Evolutionary conservation across 2,329 filamentous ascomycete genomes (phyloP), one percentile per base, ranked within the genome.

Genomic region (Magnaporthiopsis poae): DNA sequence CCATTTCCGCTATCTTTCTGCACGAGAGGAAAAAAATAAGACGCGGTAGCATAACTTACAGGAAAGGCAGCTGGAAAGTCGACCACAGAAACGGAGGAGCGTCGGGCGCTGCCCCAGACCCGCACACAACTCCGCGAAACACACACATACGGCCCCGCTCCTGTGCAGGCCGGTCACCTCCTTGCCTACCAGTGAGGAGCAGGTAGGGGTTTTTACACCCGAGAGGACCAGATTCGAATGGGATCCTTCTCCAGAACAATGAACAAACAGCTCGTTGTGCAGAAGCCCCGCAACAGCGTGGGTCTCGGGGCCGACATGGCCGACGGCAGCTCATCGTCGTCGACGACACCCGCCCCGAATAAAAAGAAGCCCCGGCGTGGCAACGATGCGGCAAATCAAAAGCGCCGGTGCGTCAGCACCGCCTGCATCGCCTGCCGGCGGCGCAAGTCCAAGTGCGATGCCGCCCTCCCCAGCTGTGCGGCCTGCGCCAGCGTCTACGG

Each of bases 401-500:
- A 93, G 76, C 83, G 90, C 69, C 84, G 90, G 71, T 93, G 90
- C 75, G 89, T 94, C 67, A 92, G 89, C 77, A 93, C 89, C n/a
- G 90, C 90, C 12, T 65, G 64, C 29, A 86, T 93, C 73, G 90
- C 90, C 25, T 94, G 90, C 75, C 85, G 90, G 27, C 87, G 87
- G 74, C 82, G 90, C 70, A 94, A 94, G 73, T 91, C 88, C 63
- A 94, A 93, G 84, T 98, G 94, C 77, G 94, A 98, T 77, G 94
- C 94, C 68, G 93, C 92, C 66, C 82, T 90, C 5, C 94, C 94
- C 7, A 93, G 91, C 72, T 98, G 95, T 75, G 94, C 94, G 9
- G 94, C 95, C n/a, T 99, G 95, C 78, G 88, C 91, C 69, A 96
- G 92, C 71, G 94, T 98, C 66, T 98, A 99, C 75, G 86, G 87